phyloP scores from a whole-genome alignment of 805 yeast genomes.

The Kregervanrija delftensis region DNA sequence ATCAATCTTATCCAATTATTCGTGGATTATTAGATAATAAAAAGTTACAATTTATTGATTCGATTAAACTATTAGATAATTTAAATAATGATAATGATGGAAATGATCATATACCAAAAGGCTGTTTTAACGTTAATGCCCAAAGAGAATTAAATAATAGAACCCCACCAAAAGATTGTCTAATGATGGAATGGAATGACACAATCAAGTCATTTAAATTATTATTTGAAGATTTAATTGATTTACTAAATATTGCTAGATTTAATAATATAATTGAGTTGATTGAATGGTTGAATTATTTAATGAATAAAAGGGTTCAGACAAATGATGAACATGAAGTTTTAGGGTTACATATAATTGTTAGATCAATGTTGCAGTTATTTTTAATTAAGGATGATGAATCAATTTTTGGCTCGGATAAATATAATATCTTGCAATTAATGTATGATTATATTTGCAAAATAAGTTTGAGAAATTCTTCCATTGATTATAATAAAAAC shows the following conservation, averaged over 20 bases:
- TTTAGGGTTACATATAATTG: slow-evolving; percentile 37
- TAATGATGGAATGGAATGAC: slow-evolving; percentile 13
- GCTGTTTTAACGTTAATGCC: slow-evolving; percentile 39
- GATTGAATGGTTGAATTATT: slow-evolving; percentile 17
- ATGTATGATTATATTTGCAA: slow-evolving; percentile 23
- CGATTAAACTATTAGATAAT: neutral
- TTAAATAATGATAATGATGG: neutral
- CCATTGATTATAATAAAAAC: slow-evolving; percentile 1
- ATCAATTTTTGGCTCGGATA: slow-evolving; percentile 43
- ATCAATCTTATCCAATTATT: too few species aligned
- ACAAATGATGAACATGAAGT: slow-evolving; percentile 23
- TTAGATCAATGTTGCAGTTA: slow-evolving; percentile 57
- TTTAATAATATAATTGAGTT: slow-evolving; percentile 24
- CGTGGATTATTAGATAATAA: too few species aligned
- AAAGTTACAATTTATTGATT: too few species aligned
- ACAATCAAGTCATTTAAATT: slow-evolving; percentile 14
- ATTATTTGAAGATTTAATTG: slow-evolving; percentile 33
- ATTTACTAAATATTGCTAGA: slow-evolving; percentile 27
- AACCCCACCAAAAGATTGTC: slow-evolving; percentile 35
- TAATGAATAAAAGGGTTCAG: slow-evolving; percentile 21
- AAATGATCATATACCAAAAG: slow-evolving; percentile 10
- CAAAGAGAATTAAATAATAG: slow-evolving; percentile 43
- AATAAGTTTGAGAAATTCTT: slow-evolving; percentile 19
- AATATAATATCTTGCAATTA: slow-evolving; percentile 30
- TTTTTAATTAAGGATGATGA: slow-evolving; percentile 58